These are phyloP conservation scores for Eucalyptus urophylla DNA, from an alignment of 345 rosid species.

Conservation along the genomic window DNA sequence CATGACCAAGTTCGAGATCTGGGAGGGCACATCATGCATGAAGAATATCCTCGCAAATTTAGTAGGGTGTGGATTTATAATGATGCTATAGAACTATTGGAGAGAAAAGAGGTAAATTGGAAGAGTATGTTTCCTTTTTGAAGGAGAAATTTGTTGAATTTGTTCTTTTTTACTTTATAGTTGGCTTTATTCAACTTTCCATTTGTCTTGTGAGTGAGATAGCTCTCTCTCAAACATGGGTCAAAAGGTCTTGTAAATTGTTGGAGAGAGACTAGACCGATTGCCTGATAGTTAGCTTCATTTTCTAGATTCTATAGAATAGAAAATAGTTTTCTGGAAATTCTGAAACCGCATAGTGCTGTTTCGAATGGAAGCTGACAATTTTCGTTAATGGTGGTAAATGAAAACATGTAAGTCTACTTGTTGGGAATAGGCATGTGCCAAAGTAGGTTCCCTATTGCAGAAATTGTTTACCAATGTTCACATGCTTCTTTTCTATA, in stretches of 20 bases:
- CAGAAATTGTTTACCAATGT: background rate
- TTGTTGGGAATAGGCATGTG: background rate
- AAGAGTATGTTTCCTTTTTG: background rate
- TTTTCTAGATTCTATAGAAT: background rate
- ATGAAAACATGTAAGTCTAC: background rate
- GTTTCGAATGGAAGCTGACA: background rate
- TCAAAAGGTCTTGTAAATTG: background rate
- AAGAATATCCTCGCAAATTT: too few relatives aligned
- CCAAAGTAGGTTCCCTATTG: background rate
- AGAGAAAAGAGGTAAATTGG: too few relatives aligned
- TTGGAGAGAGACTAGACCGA: background rate
- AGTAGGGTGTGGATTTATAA: background rate
- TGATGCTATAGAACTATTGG: too few relatives aligned
- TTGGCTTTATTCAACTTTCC: background rate
- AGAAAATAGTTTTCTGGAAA: background rate
- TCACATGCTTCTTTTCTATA: background rate
- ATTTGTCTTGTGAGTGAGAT: background rate
- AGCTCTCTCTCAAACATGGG: background rate
- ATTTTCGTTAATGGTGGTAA: background rate
- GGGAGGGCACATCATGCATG: background rate
- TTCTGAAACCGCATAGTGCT: background rate
- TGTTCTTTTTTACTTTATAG: too few relatives aligned
- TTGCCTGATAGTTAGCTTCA: background rate
- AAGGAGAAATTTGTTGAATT: background rate
- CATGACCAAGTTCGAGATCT: background rate